Evolutionary conservation across 2,329 filamentous ascomycete genomes (phyloP).

Genomic region (Pezicula rhizophila): DNA sequence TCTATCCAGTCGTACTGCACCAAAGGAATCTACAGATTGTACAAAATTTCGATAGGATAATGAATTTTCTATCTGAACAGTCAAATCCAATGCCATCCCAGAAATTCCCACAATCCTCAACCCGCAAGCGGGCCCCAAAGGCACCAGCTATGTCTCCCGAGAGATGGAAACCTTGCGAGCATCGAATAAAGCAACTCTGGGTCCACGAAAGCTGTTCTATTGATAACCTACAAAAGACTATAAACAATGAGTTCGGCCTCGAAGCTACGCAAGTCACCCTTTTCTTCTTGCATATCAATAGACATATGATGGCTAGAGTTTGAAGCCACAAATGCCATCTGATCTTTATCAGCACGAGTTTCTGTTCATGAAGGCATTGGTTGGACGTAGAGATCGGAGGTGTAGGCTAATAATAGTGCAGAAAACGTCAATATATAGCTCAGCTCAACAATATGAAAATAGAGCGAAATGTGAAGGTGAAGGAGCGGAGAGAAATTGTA

Average conservation of each 20-base stretch:
- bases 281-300: background rate
- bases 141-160: slow-evolving; percentile 11
- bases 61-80: slow-evolving; percentile 1
- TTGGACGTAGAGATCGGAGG: background rate
- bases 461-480: slow-evolving; percentile 5
- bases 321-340: background rate
- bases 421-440: slow-evolving; percentile 10
- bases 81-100: slow-evolving; percentile 1
- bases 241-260: slow-evolving; percentile 10
- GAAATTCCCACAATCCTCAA: background rate
- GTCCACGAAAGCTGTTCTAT: slow-evolving; percentile 5
- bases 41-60: background rate
- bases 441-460: slow-evolving; percentile 9
- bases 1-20: background rate
- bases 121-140: slow-evolving; percentile 11
- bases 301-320: background rate
- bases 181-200: slow-evolving; percentile 11
- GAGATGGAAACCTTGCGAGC: slow-evolving; percentile 8
- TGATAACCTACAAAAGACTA: slow-evolving; percentile 6
- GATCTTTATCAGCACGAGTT: background rate
- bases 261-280: slow-evolving; percentile 9
- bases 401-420: background rate
- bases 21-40: background rate
- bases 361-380: background rate
- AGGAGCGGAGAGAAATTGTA: slow-evolving; percentile 7